A percentile compares a stretch with the other conserved stretches of the same genome.
phyloP scores from a whole-genome alignment of 306 rosid genomes.

The Rubus parviflorus region DNA sequence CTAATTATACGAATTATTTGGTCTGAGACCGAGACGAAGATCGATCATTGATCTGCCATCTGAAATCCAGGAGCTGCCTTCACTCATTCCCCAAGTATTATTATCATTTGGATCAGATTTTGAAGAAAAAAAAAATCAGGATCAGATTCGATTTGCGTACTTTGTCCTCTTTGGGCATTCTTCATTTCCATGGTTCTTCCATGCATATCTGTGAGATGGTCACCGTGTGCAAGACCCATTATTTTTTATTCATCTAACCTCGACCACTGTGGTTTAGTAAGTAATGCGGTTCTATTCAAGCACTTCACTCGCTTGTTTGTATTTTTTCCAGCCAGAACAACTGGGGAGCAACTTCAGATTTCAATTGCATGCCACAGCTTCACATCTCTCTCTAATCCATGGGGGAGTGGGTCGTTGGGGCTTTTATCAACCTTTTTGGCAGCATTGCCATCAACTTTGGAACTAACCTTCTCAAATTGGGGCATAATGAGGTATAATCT shows the following conservation, averaged over 20 bases:
- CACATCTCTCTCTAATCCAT: slow-evolving; percentile 48
- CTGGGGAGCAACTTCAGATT: slow-evolving; percentile 23
- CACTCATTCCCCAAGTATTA: neutral
- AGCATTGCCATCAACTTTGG: slow-evolving; percentile 98
- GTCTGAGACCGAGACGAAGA: neutral
- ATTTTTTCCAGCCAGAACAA: slow-evolving; percentile 20
- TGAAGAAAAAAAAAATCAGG: neutral
- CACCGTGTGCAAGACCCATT: neutral
- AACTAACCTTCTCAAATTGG: slow-evolving; percentile 92
- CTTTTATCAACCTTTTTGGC: slow-evolving; percentile 89
- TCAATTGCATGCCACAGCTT: slow-evolving; percentile 49
- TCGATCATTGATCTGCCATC: slow-evolving; percentile 6
- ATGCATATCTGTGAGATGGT: neutral
- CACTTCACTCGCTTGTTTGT: neutral
- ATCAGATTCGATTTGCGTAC: neutral
- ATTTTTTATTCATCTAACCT: neutral
- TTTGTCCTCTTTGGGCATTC: neutral
- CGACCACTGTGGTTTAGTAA: neutral
- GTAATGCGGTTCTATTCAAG: neutral
- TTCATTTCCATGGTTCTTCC: neutral
- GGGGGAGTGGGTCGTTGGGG: slow-evolving; percentile 99
- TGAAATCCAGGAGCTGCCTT: neutral
- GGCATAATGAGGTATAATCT: slow-evolving; percentile 78
- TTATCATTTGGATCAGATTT: neutral
- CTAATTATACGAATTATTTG: neutral